Conservation (phyloP, 495 filamentous ascomycete species). For the Saxophila tyrrhenica region DNA sequence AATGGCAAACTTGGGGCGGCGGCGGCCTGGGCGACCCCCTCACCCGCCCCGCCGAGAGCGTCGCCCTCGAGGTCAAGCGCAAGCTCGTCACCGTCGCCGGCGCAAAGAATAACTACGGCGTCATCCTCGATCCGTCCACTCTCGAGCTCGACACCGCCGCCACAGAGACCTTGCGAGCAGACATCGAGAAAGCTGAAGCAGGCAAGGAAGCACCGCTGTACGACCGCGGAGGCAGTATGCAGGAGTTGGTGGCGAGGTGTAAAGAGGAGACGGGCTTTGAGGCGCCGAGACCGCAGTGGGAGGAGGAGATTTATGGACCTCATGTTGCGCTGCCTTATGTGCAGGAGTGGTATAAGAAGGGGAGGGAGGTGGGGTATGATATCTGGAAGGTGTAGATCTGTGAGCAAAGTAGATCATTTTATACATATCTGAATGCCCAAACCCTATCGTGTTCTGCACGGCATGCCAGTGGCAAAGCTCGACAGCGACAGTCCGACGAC, state of each 20-base stretch:
- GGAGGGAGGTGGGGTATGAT: conserved; percentile 7
- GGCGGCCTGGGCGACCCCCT: conserved; percentile 41
- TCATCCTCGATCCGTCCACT: conserved; percentile 29
- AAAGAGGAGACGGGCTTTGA: conserved; percentile 11
- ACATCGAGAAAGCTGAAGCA: conserved; percentile 13
- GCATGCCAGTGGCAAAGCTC: no score
- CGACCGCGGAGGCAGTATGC: conserved; percentile 9
- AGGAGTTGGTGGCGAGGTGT: conserved; percentile 7
- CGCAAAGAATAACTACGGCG: conserved; percentile 35
- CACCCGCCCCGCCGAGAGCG: conserved; percentile 35
- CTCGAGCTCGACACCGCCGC: conserved; percentile 24
- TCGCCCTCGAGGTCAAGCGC: conserved; percentile 38
- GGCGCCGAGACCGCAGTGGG: conserved; percentile 11
- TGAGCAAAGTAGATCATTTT: neutral
- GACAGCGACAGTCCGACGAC: no score
- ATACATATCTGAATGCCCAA: no score
- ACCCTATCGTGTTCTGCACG: no score
- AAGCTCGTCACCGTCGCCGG: conserved; percentile 38
- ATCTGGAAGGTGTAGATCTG: conserved; percentile 5
- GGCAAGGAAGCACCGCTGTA: conserved; percentile 7
- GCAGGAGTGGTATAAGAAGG: conserved; percentile 13
- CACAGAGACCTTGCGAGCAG: conserved; percentile 28
- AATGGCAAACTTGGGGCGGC: conserved; percentile 44
- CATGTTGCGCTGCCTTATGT: conserved; percentile 13
- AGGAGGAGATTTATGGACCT: conserved; percentile 13